Conservation (phyloP, 2,329 filamentous ascomycete species). For the Hymenoscyphus fructigenus region DNA sequence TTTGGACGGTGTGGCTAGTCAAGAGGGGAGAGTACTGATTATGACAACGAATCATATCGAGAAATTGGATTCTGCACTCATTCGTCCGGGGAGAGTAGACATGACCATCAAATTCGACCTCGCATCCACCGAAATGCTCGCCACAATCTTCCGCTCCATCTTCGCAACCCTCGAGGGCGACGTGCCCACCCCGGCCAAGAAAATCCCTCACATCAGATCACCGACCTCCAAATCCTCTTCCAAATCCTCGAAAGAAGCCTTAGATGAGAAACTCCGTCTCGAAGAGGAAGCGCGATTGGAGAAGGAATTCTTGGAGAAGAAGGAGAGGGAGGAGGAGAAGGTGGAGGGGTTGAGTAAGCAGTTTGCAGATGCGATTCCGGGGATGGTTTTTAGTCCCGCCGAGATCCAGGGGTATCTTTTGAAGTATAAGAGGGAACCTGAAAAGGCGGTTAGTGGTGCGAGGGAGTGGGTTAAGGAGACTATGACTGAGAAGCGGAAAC, state of each 20-base stretch:
- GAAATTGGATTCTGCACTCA: slow-evolving; percentile 59
- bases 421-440: slow-evolving; percentile 59
- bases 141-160: slow-evolving; percentile 34
- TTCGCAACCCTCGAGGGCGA: slow-evolving; percentile 41
- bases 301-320: slow-evolving; percentile 18
- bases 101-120: slow-evolving; percentile 54
- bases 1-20: slow-evolving; percentile 66
- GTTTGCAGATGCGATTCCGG: slow-evolving; percentile 55
- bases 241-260: slow-evolving; percentile 9
- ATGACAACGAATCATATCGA: slow-evolving; percentile 70
- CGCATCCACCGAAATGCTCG: slow-evolving; percentile 30
- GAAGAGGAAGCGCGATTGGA: slow-evolving; percentile 11
- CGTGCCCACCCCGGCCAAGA: slow-evolving; percentile 9
- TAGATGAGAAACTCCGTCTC: slow-evolving; percentile 6
- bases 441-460: slow-evolving; percentile 53
- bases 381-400: slow-evolving; percentile 55
- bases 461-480: slow-evolving; percentile 53
- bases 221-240: slow-evolving; percentile 5
- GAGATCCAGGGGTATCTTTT: slow-evolving; percentile 66
- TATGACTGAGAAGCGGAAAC: slow-evolving; percentile 46
- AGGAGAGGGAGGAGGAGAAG: slow-evolving; percentile 21
- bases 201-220: not conserved
- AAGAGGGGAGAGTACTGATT: slow-evolving; percentile 66
- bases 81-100: slow-evolving; percentile 63
- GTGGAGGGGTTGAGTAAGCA: slow-evolving; percentile 44